Base-by-base conservation (phyloP, 2,329 filamentous ascomycete genomes). In the Penicillium occitanis region DNA sequence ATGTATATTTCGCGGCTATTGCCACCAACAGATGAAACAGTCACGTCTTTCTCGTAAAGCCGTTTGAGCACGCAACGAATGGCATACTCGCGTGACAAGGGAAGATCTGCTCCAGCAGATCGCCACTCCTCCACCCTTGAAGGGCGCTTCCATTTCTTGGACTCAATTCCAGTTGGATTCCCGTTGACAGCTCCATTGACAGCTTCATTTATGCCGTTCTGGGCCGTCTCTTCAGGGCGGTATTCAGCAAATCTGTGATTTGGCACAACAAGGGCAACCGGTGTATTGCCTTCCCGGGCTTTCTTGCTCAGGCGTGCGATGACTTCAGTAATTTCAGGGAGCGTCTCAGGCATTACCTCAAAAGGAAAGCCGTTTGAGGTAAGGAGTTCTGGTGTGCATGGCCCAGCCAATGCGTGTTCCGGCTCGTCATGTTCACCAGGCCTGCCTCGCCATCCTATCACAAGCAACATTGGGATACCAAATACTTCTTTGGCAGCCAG, bases 1-100 rank as follows among this genome's bases (percentile, higher is more conserved):
- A 62, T 50, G 25, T 35, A 62, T 25, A 62, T 25, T 30, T 62
- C 59, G 25, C 59, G 59, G 28, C 59, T 50, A 37, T 62, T 62
- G 3, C 59, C 59, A 51, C 59, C 59, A 62, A 62, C 14, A 37
- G 59, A 62, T 14, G 59, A 62, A 13, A 62, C 59, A 3, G 59
- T 33, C 13, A 50, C 28, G 28, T 62, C 59, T 42, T 42, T n/a
- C 17, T 42, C 40, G 40, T 42, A 42, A 7, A 42, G 17, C 40
- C 40, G 40, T n/a, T 42, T 42, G 14, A 42, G 40, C 17, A 42
- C 40, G 17, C 40, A 17, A n/a, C 40, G 40, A 42, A 42, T 42
- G 40, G 40, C 40, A 42, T 42, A 13, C 17, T 42, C 17, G 40
- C 40, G 40, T n/a, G 40, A 42, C 17, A 42, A 42, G 14, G 40